Evolutionary conservation across 208 protist genomes (phyloP), one percentile per base, ranked within the genome.

Genomic region (Trypanosoma melophagium): DNA sequence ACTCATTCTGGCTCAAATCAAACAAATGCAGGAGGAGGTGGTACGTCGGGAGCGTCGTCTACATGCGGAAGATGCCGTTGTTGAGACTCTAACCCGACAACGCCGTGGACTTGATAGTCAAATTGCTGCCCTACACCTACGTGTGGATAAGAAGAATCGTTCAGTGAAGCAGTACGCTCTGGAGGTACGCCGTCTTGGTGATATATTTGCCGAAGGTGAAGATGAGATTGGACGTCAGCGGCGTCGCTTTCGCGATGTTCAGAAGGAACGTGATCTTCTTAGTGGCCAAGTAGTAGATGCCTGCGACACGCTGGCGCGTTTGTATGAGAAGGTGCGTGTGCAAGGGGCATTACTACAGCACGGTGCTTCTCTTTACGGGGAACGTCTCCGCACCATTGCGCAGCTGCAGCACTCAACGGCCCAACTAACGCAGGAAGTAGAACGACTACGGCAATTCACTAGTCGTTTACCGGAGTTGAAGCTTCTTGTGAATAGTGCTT

Each of bases 321-420:
- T 99, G 10, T 99, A 99, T 77, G 97, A 99, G 64, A 97, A 97
- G 70, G 92, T 99, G n/a, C 94, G 91, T 66, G 94, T 98, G 21
- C 94, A 99, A 69, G 80, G 97, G 74, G 78, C 85, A 14, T 89
- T 91, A 31, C 80, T 99, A 5, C 78, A 87, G 64, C 98, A 98
- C 61, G 96, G 97, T 47, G 97, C 98, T 77, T 66, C 76, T 14
- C 84, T 98, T 71, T 99, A 99, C 80, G 66, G 66, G 8, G 90
- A 98, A 53, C 76, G 91, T 14, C 65, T 90, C 2, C 66, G 57
- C 16, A 79, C 87, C 42, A 73, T 92, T 56, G 69, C 83, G 42
- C 71, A 91, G 52, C 81, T 96, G 25, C 74, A 89, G 60, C 81
- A 83, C 51, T 70, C 91, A 60, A 82, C 69, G 21, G 55, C 73